Evolutionary conservation across 2,329 filamentous ascomycete species (phyloP).

Genomic region (Fusarium nisikadoi): DNA sequence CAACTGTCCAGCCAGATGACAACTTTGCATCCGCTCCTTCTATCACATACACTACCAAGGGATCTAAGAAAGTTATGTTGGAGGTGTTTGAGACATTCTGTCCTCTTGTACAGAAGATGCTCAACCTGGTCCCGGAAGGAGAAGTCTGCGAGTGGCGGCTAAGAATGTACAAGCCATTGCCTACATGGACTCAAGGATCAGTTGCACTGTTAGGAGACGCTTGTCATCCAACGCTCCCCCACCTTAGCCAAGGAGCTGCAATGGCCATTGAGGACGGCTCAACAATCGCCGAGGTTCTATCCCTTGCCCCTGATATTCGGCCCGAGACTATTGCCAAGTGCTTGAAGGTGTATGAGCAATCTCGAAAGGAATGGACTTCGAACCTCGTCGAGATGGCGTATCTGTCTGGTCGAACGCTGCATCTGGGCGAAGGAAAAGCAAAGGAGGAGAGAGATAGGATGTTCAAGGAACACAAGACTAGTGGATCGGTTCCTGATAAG

Average conservation of each 20-base stretch:
- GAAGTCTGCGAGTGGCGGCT: slow-evolving; percentile 76
- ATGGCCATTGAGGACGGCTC: slow-evolving; percentile 76
- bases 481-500: slow-evolving; percentile 69
- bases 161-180: slow-evolving; percentile 68
- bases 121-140: slow-evolving; percentile 69
- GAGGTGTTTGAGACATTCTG: slow-evolving; percentile 69
- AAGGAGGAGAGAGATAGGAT: slow-evolving; percentile 68
- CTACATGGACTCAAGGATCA: slow-evolving; percentile 67
- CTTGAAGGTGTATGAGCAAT: slow-evolving; percentile 42
- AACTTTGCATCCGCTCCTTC: slow-evolving; percentile 61
- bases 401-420: slow-evolving; percentile 60
- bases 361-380: slow-evolving; percentile 44
- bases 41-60: slow-evolving; percentile 71
- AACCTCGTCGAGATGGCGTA: slow-evolving; percentile 42
- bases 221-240: slow-evolving; percentile 74
- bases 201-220: slow-evolving; percentile 71
- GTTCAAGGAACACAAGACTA: slow-evolving; percentile 63
- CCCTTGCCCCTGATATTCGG: slow-evolving; percentile 30
- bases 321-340: slow-evolving; percentile 42
- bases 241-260: slow-evolving; percentile 74
- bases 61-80: slow-evolving; percentile 69
- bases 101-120: slow-evolving; percentile 68
- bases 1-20: slow-evolving; percentile 68
- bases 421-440: slow-evolving; percentile 67
- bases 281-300: slow-evolving; percentile 40